These are phyloP conservation scores for Daldinia grandis DNA, from an alignment of 495 filamentous ascomycete genomes.

Conservation along the genomic window DNA sequence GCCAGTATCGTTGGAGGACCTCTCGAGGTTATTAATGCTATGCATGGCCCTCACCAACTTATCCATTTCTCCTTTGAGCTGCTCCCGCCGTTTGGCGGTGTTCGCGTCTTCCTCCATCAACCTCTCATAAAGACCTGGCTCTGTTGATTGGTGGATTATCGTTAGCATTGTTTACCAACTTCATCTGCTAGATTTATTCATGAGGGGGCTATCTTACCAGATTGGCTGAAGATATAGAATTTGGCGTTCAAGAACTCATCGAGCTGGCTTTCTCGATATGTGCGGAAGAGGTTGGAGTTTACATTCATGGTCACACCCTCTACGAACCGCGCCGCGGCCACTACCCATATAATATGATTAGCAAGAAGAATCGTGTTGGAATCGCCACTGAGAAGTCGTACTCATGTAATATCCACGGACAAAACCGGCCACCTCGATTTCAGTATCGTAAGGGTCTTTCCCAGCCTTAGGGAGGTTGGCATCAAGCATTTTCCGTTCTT, in stretches of 20 bases:
- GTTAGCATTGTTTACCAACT: slow-evolving; percentile 1
- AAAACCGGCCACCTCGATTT: slow-evolving; percentile 59
- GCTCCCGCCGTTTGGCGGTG: slow-evolving; percentile 45
- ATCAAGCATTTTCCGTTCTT: slow-evolving; percentile 39
- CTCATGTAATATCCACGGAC: slow-evolving; percentile 62
- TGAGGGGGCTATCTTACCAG: slow-evolving; percentile 24
- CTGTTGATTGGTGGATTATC: slow-evolving; percentile 20
- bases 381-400: slow-evolving; percentile 4
- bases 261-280: slow-evolving; percentile 37
- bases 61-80: slow-evolving; percentile 50
- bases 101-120: slow-evolving; percentile 58
- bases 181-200: background rate
- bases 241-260: slow-evolving; percentile 50
- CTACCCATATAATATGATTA: slow-evolving; percentile 19
- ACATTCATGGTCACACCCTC: slow-evolving; percentile 59
- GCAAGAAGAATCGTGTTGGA: background rate
- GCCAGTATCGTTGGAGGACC: slow-evolving; percentile 10
- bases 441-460: slow-evolving; percentile 55
- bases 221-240: slow-evolving; percentile 47
- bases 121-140: slow-evolving; percentile 42
- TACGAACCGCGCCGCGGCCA: slow-evolving; percentile 58
- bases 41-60: slow-evolving; percentile 53
- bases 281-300: slow-evolving; percentile 55
- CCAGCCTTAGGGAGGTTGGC: slow-evolving; percentile 48
- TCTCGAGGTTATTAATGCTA: slow-evolving; percentile 48